Evolutionary conservation across 164 flowering plant genomes (phyloP), one percentile per base, ranked within the genome.

Genomic region (Vitis rupestris): DNA sequence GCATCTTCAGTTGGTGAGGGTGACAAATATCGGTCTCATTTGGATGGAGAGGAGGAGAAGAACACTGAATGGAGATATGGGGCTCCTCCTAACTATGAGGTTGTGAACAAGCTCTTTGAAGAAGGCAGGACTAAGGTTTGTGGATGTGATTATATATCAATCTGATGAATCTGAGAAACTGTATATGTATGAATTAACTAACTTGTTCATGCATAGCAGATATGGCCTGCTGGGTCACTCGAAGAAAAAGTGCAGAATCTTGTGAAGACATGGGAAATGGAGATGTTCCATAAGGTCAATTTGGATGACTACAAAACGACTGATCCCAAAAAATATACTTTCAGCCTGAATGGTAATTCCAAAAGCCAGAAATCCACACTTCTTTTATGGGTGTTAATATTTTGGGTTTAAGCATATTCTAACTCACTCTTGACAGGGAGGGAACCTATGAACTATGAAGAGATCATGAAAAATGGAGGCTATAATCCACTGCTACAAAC

Each of bases 401-500:
- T 31, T 31, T 31, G 44, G 44, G 3, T 19, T 19, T 19, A 19
- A 19, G 23, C 1, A 19, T 19, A 19, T 19, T 19, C 23, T 19
- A 19, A 19, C 23, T 19, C 23, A 19, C 23, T 16, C 3, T 11
- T 19, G n/a, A 61, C 89, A 8, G 90, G 79, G 19, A 86, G 85
- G 67, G 94, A 88, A 62, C 23, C 23, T 9, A 0, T 19, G 23
- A 19, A 79, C 81, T 78, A 12, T 66, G 81, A 79, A 63, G 88
- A 82, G 2, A 0, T 82, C 85, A 49, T 37, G 13, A 76, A 65
- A 68, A 11, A 85, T 12, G 94, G 94, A 30, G 85, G 88, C 77
- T 90, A 90, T 83, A 88, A 88, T 49, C 89, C 90, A 0, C 65
- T 90, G 79, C 55, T 88, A 67, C 81, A 85, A 73, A 86, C 61